Base-by-base conservation (phyloP, 1,284 basidiomycete genomes). In the Sanguinoderma infundibulare region DNA sequence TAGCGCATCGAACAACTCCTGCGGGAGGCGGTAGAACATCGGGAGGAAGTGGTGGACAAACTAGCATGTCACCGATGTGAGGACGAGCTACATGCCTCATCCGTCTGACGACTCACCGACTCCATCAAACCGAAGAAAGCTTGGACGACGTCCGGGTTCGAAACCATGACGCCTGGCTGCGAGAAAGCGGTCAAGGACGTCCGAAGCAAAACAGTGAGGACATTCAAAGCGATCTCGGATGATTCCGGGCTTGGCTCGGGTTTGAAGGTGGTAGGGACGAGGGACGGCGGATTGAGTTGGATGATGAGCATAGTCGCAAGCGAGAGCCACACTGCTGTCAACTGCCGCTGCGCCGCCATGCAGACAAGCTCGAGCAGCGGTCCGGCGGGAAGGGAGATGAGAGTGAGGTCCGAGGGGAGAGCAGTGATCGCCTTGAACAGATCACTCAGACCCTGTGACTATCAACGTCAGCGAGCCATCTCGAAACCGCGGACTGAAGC, bases 91-190 rank as follows among this genome's bases (percentile, higher is more conserved):
- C 2, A 20, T 42, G 20, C 17, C 12, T 24, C 3, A 32, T 34
- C 26, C 3, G 14, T 10, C 9, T 6, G 3, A 14, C 20, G 26
- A 75, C 82, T 59, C 60, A 90, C 90, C 54, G 82, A 81, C 55
- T 92, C 89, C 78, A 91, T 83, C 70, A 89, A 95, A 30, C 83
- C 83, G 77, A 95, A 96, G 75, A 95, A 95, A 28, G 87, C 89
- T 72, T 95, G 93, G 1, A 94, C 92, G 28, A 96, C 85, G 72
- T 96, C 95, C 0, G 95, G 94, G 70, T 96, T 92, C 89, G 82
- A 81, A 69, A 87, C 84, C 90, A 95, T 92, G 7, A 83, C 86
- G 0, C 85, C 86, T 0, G 83, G 80, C 44, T 80, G 79, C 0
- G 83, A 78, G 22, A 96, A 77, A 49, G 81, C 73, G 5, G 70